These are phyloP conservation scores for Paecilomyces niveus DNA, from an alignment of 2,329 filamentous ascomycete genomes.

Conservation along the genomic window DNA sequence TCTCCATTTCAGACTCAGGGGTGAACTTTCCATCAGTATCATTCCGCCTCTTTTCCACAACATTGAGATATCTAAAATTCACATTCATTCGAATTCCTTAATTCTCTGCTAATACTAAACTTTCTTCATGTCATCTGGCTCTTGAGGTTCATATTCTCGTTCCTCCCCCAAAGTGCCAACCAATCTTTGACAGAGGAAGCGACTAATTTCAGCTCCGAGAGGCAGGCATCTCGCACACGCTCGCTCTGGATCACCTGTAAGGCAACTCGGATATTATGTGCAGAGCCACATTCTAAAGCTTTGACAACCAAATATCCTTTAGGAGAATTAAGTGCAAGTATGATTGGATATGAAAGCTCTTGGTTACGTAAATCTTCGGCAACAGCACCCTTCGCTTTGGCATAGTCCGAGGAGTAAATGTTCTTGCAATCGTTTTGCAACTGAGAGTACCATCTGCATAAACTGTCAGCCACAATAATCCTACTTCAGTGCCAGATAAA, in stretches of 20 bases:
- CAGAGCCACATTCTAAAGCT: conserved; percentile 9
- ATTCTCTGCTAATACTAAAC: background rate
- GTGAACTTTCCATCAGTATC: too few species aligned
- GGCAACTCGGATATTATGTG: conserved; percentile 10
- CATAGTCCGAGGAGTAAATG: conserved; percentile 16
- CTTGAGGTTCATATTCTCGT: conserved; percentile 15
- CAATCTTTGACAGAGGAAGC: conserved; percentile 10
- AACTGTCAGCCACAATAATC: background rate
- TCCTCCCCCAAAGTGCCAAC: conserved; percentile 19
- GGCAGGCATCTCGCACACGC: conserved; percentile 8
- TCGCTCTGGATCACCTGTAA: conserved; percentile 12
- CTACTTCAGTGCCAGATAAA: background rate
- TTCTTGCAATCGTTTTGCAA: conserved; percentile 19
- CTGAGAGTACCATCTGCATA: conserved; percentile 14
- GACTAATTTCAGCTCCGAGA: conserved; percentile 9
- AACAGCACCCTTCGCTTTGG: conserved; percentile 11
- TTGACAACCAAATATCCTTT: conserved; percentile 10
- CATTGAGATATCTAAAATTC: too few species aligned
- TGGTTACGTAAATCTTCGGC: conserved; percentile 14
- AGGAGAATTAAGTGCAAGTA: conserved; percentile 11
- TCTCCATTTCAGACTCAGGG: too few species aligned
- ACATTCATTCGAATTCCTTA: too few species aligned
- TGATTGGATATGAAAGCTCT: conserved; percentile 14
- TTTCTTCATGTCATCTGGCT: background rate
- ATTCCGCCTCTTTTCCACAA: too few species aligned